phyloP scores from a whole-genome alignment of 1,284 basidiomycete species.

The Leccinum solheimii region DNA sequence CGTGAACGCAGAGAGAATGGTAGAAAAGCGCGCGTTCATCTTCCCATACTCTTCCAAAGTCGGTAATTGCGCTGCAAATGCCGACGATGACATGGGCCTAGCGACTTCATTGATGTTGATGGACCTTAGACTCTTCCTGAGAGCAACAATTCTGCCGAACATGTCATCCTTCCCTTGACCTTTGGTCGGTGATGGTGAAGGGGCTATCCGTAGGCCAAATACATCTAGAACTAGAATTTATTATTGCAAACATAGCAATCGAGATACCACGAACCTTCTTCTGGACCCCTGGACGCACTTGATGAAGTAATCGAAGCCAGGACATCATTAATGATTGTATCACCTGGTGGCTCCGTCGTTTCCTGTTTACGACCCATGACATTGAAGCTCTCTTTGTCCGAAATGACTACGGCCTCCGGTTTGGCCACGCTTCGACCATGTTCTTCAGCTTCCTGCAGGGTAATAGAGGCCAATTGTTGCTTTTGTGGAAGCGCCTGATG shows the following conservation, averaged over 20 bases:
- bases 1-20: constrained; percentile 47
- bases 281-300: not conserved
- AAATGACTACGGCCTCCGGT: constrained; percentile 15
- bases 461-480: constrained; percentile 15
- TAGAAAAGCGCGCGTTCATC: constrained; percentile 48
- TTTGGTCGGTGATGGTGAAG: constrained; percentile 35
- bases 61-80: constrained; percentile 53
- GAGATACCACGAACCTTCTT: constrained; percentile 30
- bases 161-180: constrained; percentile 40
- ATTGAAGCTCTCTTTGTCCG: constrained; percentile 26
- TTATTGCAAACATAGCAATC: constrained; percentile 1
- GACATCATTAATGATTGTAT: not conserved
- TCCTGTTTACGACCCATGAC: constrained; percentile 15
- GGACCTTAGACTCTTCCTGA: constrained; percentile 61
- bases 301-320: not conserved
- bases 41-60: constrained; percentile 44
- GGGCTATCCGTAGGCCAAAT: constrained; percentile 48
- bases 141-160: constrained; percentile 40
- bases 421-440: constrained; percentile 32
- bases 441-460: constrained; percentile 30
- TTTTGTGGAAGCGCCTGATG: constrained; percentile 29
- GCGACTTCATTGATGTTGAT: constrained; percentile 59
- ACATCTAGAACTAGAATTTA: constrained; percentile 45
- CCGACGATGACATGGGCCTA: constrained; percentile 38
- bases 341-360: constrained; percentile 6